Evolutionary conservation across 176 grass and related monocot genomes (phyloP).

Genomic region (Raddia distichophylla): DNA sequence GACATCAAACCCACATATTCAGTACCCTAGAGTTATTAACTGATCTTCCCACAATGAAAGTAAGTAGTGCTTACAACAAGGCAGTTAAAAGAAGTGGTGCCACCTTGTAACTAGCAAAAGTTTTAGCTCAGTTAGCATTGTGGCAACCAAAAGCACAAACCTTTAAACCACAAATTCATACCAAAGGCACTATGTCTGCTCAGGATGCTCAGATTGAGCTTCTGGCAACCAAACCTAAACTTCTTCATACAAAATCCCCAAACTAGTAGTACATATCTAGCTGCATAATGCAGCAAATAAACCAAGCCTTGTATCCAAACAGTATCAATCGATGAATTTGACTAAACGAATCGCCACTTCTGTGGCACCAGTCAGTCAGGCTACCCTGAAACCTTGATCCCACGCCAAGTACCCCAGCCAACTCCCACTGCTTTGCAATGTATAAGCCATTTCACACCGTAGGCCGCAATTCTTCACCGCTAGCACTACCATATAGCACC

Average conservation of each 20-base stretch:
- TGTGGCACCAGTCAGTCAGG: background rate
- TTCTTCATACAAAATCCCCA: constrained; percentile 11
- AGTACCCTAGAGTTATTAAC: background rate
- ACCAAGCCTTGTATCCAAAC: constrained; percentile 5
- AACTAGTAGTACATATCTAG: constrained; percentile 21
- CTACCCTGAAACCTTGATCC: background rate
- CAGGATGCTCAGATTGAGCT: constrained; percentile 14
- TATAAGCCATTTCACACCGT: constrained; percentile 6
- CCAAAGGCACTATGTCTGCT: background rate
- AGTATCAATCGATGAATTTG: background rate
- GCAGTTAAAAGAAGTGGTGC: background rate
- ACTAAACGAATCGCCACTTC: constrained; percentile 10
- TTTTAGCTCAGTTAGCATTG: constrained; percentile 19
- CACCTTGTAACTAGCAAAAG: constrained; percentile 18
- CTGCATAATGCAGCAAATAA: constrained; percentile 18
- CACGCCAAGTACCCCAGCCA: constrained; percentile 23
- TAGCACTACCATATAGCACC: background rate
- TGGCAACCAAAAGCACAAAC: background rate
- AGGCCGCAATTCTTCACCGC: constrained; percentile 1
- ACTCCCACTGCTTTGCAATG: constrained; percentile 12
- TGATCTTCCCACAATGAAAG: background rate
- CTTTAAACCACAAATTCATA: constrained; percentile 17
- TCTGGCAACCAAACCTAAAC: background rate
- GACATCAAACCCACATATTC: background rate
- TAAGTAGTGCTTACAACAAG: background rate